phyloP scores from a whole-genome alignment of 2,329 filamentous ascomycete genomes.

The Alternaria tenuissima region DNA sequence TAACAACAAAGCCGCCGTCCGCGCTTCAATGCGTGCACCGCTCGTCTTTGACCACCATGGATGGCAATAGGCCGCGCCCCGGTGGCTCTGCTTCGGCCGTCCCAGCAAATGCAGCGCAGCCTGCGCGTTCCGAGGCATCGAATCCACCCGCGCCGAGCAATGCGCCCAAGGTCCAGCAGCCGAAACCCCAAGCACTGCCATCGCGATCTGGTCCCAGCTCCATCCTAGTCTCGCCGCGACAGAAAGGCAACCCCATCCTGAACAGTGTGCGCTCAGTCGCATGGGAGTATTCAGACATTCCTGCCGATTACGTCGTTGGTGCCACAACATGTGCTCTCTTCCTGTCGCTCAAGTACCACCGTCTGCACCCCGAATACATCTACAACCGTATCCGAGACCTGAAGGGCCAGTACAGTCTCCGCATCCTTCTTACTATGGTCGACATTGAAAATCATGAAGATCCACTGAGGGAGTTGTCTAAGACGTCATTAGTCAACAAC shows the following conservation, averaged over 20 bases:
- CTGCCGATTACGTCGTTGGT: constrained; percentile 90
- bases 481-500: constrained; percentile 91
- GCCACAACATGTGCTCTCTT: constrained; percentile 90
- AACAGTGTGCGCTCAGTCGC: constrained; percentile 80
- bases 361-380: constrained; percentile 96
- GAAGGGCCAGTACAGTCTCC: constrained; percentile 84
- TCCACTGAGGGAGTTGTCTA: constrained; percentile 84
- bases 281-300: constrained; percentile 98
- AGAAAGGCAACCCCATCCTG: constrained; percentile 94
- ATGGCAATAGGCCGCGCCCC: constrained; percentile 36
- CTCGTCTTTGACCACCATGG: constrained; percentile 38
- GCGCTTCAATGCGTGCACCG: constrained; percentile 26
- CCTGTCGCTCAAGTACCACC: constrained; percentile 94
- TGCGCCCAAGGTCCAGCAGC: constrained; percentile 73
- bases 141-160: constrained; percentile 23
- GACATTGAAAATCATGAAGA: constrained; percentile 97
- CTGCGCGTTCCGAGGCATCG: constrained; percentile 7
- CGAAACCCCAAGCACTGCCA: constrained; percentile 84
- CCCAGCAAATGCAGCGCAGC: constrained; percentile 13
- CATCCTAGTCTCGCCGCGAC: constrained; percentile 88
- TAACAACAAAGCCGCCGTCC: background rate
- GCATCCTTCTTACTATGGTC: constrained; percentile 87
- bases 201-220: constrained; percentile 72
- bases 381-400: constrained; percentile 89
- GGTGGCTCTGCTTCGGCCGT: constrained; percentile 14